Base-by-base conservation (phyloP, 225 moss, liverwort and hornwort species). In the Thuidium tamariscinum region DNA sequence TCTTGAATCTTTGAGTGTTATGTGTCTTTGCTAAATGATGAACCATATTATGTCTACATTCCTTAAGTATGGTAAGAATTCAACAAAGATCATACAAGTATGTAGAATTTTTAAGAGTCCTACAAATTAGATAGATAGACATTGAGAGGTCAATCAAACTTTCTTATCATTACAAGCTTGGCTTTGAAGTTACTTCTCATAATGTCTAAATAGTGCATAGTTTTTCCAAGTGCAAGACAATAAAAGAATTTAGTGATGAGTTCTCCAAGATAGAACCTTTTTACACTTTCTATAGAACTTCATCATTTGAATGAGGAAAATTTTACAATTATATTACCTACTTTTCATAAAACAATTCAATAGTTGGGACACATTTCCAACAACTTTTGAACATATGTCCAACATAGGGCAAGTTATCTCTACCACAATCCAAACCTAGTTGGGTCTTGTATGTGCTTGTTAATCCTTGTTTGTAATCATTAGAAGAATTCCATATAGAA, bases 321-420 rank as follows among this genome's bases (percentile, higher is more conserved):
- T 5, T 46, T 44, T 3, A 17, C 0, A 46, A 72, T 46, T 46
- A 17, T 10, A 29, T 44, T 29, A 44, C 44, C 27, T 16, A 42
- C 9, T 41, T 71, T 29, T 26, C 29, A 71, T 17, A 27, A n/a
- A 17, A 44, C 10, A 46, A 46, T 44, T 46, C 46, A 72, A 72
- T 44, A 1, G 6, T 44, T 17, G 29, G 3, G 3, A 71, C 0
- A 42, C 27, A 70, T 27, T 70, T 70, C 7, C 9, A 16, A 70
- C 8, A 15, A 71, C 3, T 46, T 71, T 0, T 0, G 2, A 72
- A 6, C 0, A 0, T 6, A 2, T 42, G 5, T 42, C 1, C 1
- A 27, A 1, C 5, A 44, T 5, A 44, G 6, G 2, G 10, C 5
- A 73, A 32, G 6, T 19, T 49, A 48, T 3, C 19, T 72, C 48